Conservation (phyloP, 768 basidiomycete genomes). For the Leccinum variicolor region DNA sequence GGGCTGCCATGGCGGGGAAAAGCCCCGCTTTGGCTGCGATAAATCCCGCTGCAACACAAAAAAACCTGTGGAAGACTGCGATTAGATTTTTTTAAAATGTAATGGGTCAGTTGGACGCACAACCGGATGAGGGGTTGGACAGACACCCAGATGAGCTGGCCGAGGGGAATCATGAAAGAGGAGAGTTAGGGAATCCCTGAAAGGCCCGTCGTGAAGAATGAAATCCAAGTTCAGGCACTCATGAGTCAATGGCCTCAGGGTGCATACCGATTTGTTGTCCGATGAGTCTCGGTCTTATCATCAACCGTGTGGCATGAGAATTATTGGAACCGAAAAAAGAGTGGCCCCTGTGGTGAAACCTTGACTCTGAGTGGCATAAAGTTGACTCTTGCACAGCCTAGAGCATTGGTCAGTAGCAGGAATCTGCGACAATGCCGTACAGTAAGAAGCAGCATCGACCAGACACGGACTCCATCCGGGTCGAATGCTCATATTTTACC, state of each 20-base stretch:
- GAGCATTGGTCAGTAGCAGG: background rate
- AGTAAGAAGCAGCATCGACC: background rate
- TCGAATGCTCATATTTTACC: background rate
- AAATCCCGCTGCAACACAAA: conserved; percentile 55
- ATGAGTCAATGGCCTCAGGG: background rate
- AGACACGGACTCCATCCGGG: background rate
- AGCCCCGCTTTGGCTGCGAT: conserved; percentile 57
- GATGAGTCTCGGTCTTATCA: background rate
- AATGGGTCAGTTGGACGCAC: conserved; percentile 35
- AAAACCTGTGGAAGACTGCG: conserved; percentile 30
- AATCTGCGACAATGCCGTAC: background rate
- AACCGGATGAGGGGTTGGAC: conserved; percentile 56
- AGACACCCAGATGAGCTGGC: conserved; percentile 61
- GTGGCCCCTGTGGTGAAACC: background rate
- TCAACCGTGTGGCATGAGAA: background rate
- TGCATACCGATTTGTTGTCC: conserved; percentile 1
- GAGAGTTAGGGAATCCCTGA: background rate
- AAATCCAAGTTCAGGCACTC: background rate
- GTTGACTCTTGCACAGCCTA: background rate
- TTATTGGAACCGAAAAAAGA: background rate
- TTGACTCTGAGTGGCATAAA: background rate
- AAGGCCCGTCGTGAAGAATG: conserved; percentile 3
- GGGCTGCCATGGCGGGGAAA: conserved; percentile 54
- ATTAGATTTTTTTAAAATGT: background rate
- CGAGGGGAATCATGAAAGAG: conserved; percentile 28